Conservation (phyloP, 495 filamentous ascomycete genomes). For the Cercophora newfieldiana region DNA sequence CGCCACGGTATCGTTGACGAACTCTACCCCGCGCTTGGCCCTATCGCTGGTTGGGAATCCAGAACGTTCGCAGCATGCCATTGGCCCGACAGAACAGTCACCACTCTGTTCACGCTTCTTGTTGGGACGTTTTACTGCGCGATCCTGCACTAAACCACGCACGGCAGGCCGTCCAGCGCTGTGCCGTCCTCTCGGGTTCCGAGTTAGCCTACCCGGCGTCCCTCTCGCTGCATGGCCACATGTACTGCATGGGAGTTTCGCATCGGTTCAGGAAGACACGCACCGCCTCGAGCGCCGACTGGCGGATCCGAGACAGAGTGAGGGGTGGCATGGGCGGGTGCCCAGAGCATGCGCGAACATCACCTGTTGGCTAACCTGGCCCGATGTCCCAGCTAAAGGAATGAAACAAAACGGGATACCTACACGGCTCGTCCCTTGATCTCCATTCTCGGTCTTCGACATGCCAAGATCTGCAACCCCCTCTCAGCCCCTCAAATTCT, state of each 20-base stretch:
- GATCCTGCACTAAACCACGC: background rate
- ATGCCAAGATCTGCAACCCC: background rate
- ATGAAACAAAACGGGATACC: background rate
- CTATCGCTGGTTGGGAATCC: background rate
- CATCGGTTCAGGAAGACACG: background rate
- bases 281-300: too few species aligned
- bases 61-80: background rate
- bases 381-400: background rate
- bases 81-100: background rate
- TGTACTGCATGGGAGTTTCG: background rate
- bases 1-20: too few species aligned
- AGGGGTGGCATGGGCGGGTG: background rate
- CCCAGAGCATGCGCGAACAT: too few species aligned
- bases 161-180: background rate
- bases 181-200: background rate
- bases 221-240: background rate
- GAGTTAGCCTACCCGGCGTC: background rate
- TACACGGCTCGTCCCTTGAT: background rate
- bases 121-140: background rate
- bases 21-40: background rate
- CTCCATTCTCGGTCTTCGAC: background rate
- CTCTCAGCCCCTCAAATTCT: background rate
- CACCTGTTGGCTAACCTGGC: background rate
- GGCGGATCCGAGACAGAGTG: background rate
- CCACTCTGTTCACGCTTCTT: background rate